Base-by-base conservation (phyloP, 2,329 filamentous ascomycete genomes). In the Fusarium brachygibbosum region DNA sequence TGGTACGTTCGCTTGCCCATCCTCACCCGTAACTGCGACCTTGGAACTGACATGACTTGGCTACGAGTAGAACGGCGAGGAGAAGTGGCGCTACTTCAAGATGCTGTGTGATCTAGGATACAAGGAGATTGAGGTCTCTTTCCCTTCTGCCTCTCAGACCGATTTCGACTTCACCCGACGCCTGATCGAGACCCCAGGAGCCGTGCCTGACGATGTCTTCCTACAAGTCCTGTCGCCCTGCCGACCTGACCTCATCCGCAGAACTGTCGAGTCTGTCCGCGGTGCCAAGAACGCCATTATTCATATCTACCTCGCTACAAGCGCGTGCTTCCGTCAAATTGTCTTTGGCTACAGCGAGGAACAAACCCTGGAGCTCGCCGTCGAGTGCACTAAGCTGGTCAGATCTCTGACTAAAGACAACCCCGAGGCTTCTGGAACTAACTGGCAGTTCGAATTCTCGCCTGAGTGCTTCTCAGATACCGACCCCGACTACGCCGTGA, bases 51-150 rank as follows among this genome's bases (percentile, higher is more conserved):
- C 40, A 19, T 38, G 11, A 2, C 25, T 58, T 35, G 6, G 12
- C 4, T 25, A 32, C 31, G 32, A 29, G 44, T 75, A 96, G 93
- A 96, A 93, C 77, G 93, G 93, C 72, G 93, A 97, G 49, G 94
- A 98, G 85, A 98, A 98, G 83, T 96, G 92, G 89, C 85, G 86
- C 66, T 98, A 94, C 86, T 98, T 98, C 85, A 90, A 94, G 82
- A 97, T 97, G 93, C 88, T 98, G 55, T 89, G 91, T 75, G 90
- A 95, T 66, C 86, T 98, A 50, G 95, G 96, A 74, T 98, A 97
- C 86, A 98, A 98, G 83, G 95, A 98, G 82, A 98, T 98, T 71
- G 95, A 98, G 79, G 91, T 98, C 21, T 96, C 94, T 6, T 98
- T 97, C 82, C 95, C 95, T 50, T 97, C 94, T 0, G 94, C 95